Evolutionary conservation across 2,329 filamentous ascomycete genomes (phyloP), one percentile per base, ranked within the genome.

Genomic region (Colletotrichum filicis): DNA sequence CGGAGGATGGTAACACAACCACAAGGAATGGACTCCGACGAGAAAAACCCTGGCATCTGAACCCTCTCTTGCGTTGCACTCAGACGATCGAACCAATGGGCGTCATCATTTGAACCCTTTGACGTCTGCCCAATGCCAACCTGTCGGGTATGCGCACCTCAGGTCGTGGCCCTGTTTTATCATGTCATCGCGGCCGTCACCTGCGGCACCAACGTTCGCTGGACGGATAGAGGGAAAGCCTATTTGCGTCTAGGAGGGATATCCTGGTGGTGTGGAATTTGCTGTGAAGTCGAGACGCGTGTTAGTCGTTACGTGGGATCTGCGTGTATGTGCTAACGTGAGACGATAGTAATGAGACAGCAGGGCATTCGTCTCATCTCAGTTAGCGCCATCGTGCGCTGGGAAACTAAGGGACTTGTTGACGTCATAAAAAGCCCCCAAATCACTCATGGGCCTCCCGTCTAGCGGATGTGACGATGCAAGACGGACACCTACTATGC

Each of bases 341-440:
- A 8, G 52, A 8, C 32, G 32, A 64, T 73, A 22, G 19, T 9
- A 6, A 22, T 22, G 30, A 56, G 19, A 56, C 60, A 59, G 26
- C 26, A 26, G 30, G 49, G 55, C 42, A 58, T 61, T 65, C 66
- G 22, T 68, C 64, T 53, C 60, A 72, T 68, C 65, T 59, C 58
- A 63, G 26, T 42, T 73, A 73, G 66, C 70, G 70, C 46, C 56
- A 57, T 56, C 28, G 60, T 73, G 35, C 67, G 56, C 26, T 66
- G 46, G 56, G 37, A 53, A 66, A 66, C 60, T 46, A 71, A 68
- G 66, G 60, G 60, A 70, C 60, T 55, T 57, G 35, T 70, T 71
- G 71, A 73, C 66, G 71, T 73, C 71, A 73, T 71, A 52, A 16
- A 28, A 22, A 22, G 4, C 46, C 30, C 53, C 14, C 42, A 64